Evolutionary conservation across 768 basidiomycete species (phyloP), one percentile per base, ranked within the genome.

Genomic region (Boletus sp.): DNA sequence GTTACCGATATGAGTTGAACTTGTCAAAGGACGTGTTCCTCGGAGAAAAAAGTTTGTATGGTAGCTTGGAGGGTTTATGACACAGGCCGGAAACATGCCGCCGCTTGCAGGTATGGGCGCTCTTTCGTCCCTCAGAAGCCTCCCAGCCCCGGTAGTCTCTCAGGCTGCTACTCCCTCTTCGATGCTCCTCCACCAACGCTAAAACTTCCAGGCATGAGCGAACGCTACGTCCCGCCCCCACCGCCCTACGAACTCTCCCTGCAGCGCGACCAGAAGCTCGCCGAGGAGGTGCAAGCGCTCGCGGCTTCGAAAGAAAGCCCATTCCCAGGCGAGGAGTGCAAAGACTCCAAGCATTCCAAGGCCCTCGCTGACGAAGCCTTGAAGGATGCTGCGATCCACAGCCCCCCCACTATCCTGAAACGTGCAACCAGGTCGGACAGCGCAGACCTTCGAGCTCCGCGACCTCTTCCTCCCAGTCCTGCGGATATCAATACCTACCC

Each of bases 181-280:
- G 8, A 55, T 48, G 40, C 3, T 5, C 27, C 1, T 27, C 9
- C 10, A 1, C 27, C 34, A 17, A 29, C 17, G 17, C 34, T 27
- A 33, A 14, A 17, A 32, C 35, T 3, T 30, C 6, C 37, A 43
- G 42, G 19, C 54, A 70, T 72, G 70, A 60, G 42, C 55, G 51
- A 71, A 14, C 53, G 27, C 21, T 68, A 62, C 44, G 47, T 64
- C 4, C 74, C 70, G 1, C 71, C 70, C 3, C 78, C 77, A 1
- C 77, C 77, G 1, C 67, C 77, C 1, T 79, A 79, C 64, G 70
- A 77, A 47, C 55, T 64, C 50, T 71, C 73, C 10, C 62, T 74
- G 21, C 64, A 71, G 39, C 81, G 78, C 44, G 82, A 87, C 64
- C 77, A 72, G 45, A 87, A 84, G 68, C 70, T 79, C 39, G 64